Base-by-base conservation (phyloP, 2,329 filamentous ascomycete genomes). In the Zymoseptoria tritici region DNA sequence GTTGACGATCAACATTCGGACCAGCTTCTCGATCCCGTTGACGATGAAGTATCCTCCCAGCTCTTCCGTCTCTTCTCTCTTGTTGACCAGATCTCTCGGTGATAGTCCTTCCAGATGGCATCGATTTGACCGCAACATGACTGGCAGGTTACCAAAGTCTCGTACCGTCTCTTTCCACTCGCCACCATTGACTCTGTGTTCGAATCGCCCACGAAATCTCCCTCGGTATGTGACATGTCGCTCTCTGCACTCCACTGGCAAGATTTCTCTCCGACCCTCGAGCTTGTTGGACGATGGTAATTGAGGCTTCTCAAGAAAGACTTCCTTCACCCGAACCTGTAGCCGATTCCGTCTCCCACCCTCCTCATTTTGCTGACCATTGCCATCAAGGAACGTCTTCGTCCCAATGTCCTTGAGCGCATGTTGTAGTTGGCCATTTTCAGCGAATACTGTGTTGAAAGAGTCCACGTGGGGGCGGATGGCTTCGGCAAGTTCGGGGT, bases 31-130 rank as follows among this genome's bases (percentile, higher is more conserved):
- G 71, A 92, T 96, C 65, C 94, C 94, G 74, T 99, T 99, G 70
- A 99, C 89, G 69, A 99, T 86, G 72, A 97, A 99, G 75, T 97
- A 99, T 52, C 94, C 94, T 46, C 94, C 94, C 31, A 97, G 78
- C 75, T 99, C 94, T 75, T 99, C 94, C 0, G 92, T 89, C 75
- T 99, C 94, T 77, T 99, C 94, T 73, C 97, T 96, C 62, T 85
- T 85, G 64, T 88, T 82, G 29, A 97, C 91, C 16, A 99, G 82
- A 69, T 89, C 82, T 9, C 87, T 87, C 0, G 94, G 94, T 5
- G 90, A 87, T 69, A 92, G 87, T 63, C 88, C 88, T 74, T 96
- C 87, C 24, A 99, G 83, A 72, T 99, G 91, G 73, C 94, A 99
- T 73, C 86, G 83, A 73, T 91, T 96, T 60, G 92, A 94, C 86